These are phyloP conservation scores for Trichoderma hamatum DNA, from an alignment of 2,329 filamentous ascomycete genomes.

Conservation along the genomic window DNA sequence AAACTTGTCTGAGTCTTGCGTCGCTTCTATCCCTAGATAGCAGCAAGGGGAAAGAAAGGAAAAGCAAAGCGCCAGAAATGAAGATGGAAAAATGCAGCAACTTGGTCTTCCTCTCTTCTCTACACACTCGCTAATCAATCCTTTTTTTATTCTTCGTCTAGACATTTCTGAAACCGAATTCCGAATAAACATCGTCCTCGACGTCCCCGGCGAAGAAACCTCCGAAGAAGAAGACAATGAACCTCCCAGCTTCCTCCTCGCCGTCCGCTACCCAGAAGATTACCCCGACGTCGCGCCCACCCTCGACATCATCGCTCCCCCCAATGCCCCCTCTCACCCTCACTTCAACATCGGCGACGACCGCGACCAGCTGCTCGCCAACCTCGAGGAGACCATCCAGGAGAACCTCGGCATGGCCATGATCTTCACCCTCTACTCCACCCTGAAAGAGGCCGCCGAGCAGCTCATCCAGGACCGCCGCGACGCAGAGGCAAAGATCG, in stretches of 20 bases:
- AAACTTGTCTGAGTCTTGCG: neutral
- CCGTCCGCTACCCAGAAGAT: constrained; percentile 83
- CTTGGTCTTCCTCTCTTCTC: neutral
- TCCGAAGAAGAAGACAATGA: constrained; percentile 57
- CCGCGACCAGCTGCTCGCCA: constrained; percentile 71
- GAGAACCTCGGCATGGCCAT: constrained; percentile 98
- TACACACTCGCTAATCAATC: neutral
- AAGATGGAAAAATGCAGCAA: no score
- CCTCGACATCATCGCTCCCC: constrained; percentile 76
- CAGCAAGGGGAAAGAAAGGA: neutral
- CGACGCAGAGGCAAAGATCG: constrained; percentile 61
- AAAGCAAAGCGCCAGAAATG: neutral
- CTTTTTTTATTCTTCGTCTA: constrained; percentile 44
- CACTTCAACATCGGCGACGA: constrained; percentile 81
- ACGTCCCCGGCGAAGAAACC: constrained; percentile 69
- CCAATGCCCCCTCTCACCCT: constrained; percentile 68
- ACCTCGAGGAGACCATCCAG: constrained; percentile 74
- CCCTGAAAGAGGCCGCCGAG: constrained; percentile 90
- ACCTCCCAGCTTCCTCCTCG: constrained; percentile 74
- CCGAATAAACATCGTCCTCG: constrained; percentile 82
- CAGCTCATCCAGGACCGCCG: constrained; percentile 75
- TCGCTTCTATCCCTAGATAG: neutral
- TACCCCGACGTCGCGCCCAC: constrained; percentile 88
- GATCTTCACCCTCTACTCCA: constrained; percentile 88
- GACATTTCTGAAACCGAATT: constrained; percentile 91